Evolutionary conservation across 2,329 filamentous ascomycete species (phyloP), one percentile per base, ranked within the genome.

Genomic region (Diplodia intermedia): DNA sequence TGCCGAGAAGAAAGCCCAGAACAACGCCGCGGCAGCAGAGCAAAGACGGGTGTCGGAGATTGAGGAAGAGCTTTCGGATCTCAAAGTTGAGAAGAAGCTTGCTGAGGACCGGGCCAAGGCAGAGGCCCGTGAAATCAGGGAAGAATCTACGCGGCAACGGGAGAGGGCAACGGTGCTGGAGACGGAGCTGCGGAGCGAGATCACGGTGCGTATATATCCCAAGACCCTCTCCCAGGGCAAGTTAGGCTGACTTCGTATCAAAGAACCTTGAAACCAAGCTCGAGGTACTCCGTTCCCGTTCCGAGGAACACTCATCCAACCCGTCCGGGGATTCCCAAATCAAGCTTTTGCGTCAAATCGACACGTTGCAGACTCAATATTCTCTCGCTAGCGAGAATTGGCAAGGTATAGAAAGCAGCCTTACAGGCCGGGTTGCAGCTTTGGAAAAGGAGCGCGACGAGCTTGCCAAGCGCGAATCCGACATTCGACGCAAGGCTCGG

Each of bases 281-380:
- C 67, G 95, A 99, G 79, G 88, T 91, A 9, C 89, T 97, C 81
- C 90, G 95, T 67, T 87, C 89, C 20, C 88, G 91, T 38, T 93
- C 92, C 1, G 95, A 99, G 80, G 95, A 99, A 78, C 92, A 89
- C 0, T 93, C 93, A 1, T 94, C 93, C 2, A 91, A 92, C 18
- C 88, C 88, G 15, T 89, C 89, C 6, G 91, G 93, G 15, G 92
- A 97, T 75, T 88, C 91, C 0, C 93, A 97, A 74, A 91, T 91
- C 53, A 98, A 97, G 78, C 84, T 98, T 50, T 84, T 98, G 53
- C 89, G 95, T 50, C 96, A 99, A 79, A 91, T 99, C 66, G 95
- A 99, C 81, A 97, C 92, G 0, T 82, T 99, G 47, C 95, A 99
- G 79, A 95, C 92, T 7, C 96, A 99, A 77, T 97, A 99, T 79